phyloP scores from a whole-genome alignment of 2,329 filamentous ascomycete genomes.

The Neopestalotiopsis rosae region DNA sequence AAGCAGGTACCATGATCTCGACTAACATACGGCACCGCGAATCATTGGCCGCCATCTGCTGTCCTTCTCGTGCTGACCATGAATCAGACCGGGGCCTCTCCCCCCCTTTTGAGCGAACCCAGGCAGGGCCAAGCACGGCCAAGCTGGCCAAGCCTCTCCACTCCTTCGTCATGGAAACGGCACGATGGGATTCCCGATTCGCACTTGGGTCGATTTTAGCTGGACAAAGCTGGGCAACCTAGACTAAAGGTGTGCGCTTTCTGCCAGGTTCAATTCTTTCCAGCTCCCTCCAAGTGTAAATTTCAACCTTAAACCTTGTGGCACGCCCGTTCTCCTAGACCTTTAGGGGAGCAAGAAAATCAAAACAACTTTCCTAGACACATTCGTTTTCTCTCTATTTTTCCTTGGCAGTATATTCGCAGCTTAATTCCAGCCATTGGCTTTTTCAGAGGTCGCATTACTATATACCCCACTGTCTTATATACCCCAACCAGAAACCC shows the following conservation, averaged over 20 bases:
- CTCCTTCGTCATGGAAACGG: not conserved
- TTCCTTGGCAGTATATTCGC: not conserved
- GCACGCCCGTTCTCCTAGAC: not conserved
- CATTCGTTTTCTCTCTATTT: not conserved
- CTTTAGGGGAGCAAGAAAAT: not conserved
- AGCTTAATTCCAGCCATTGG: not conserved
- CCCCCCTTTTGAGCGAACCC: no score
- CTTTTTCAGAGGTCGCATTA: not conserved
- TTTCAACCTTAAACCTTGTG: conserved; percentile 1
- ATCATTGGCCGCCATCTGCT: not conserved
- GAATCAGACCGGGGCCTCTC: not conserved
- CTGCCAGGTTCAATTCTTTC: not conserved
- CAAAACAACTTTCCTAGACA: not conserved
- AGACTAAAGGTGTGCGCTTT: not conserved
- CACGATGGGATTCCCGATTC: not conserved
- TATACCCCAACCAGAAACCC: not conserved
- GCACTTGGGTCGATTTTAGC: not conserved
- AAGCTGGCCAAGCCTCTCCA: not conserved
- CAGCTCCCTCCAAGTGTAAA: not conserved
- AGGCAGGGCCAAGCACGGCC: no score
- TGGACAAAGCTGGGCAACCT: not conserved
- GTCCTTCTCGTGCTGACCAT: not conserved
- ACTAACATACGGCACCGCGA: not conserved
- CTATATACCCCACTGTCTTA: conserved; percentile 2
- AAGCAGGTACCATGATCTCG: not conserved